Percentiles rank a stretch among this genome's conserved stretches.
phyloP scores from a whole-genome alignment of 2,329 filamentous ascomycete species.

The Chaetomium globosum region DNA sequence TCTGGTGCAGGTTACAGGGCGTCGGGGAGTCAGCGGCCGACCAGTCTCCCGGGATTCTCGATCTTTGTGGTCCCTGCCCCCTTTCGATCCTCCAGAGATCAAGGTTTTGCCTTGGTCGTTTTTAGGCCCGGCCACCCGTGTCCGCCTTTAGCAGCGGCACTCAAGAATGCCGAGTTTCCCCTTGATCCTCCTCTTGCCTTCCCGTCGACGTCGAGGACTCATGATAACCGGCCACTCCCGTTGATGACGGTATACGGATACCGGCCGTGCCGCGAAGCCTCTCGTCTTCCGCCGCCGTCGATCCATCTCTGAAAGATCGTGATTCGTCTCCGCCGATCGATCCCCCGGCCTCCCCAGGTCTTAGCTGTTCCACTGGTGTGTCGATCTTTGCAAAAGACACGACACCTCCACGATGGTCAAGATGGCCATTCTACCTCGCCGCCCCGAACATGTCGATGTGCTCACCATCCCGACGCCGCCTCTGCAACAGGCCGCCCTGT shows the following conservation, averaged over 20 bases:
- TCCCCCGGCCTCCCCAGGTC: neutral
- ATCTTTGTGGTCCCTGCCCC: neutral
- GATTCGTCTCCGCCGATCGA: slow-evolving; percentile 5
- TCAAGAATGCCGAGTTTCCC: neutral
- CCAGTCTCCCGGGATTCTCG: neutral
- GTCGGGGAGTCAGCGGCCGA: neutral
- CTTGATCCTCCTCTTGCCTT: neutral
- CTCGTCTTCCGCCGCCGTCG: neutral
- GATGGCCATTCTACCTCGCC: slow-evolving; percentile 25
- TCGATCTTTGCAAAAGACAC: slow-evolving; percentile 1
- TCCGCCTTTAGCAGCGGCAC: neutral
- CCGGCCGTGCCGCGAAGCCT: slow-evolving; percentile 8
- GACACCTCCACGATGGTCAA: neutral
- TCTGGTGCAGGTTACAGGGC: neutral
- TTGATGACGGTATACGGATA: neutral
- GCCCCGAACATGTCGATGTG: slow-evolving; percentile 20
- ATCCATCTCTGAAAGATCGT: neutral
- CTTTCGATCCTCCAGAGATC: neutral
- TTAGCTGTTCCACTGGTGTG: neutral
- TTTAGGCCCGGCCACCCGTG: neutral
- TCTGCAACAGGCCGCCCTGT: slow-evolving; percentile 29
- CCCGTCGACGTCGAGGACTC: neutral
- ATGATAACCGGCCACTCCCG: neutral
- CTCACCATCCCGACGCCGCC: slow-evolving; percentile 30
- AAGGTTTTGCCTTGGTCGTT: neutral